Base-by-base conservation (phyloP, 2,329 filamentous ascomycete genomes). In the Ilyonectria mors-panacis region DNA sequence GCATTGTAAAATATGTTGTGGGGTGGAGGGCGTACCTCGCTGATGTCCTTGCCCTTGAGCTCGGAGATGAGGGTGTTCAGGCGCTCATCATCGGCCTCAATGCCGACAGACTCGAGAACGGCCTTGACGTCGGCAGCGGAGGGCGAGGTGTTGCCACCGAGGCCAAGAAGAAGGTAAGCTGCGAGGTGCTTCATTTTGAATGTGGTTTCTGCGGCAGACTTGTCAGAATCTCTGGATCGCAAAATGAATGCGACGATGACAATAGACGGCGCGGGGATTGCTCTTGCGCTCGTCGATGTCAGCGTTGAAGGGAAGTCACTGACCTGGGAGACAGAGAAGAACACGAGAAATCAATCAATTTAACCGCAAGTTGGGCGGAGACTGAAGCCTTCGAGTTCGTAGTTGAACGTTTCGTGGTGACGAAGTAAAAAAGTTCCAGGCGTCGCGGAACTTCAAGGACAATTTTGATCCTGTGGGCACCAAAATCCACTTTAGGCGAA, bases 151-250 rank as follows among this genome's bases (percentile, higher is more conserved):
- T 98, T 98, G 87, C 96, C 96, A 84, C 90, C 95, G 78, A 98
- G 93, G 87, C 88, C 87, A 85, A 98, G 94, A 83, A 99, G 95
- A 82, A 99, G 94, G 91, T 97, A 98, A 84, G 96, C 95, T 84
- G 96, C 96, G 88, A 99, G 93, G 88, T 98, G 92, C 95, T 99
- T 98, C 96, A 99, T 98, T 94, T 92, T 97, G 84, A 79, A 78
- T 74, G 79, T 76, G 68, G 69, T 81, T 84, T 81, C 78, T 81
- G 76, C 75, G 50, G 50, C 54, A 19, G 37, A 54, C 26, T 33
- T 45, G 66, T 77, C 67, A 78, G 68, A 59, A 54, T 28, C 13
- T 51, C 57, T 64, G 21, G 37, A 26, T 35, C 17, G n/a, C 10
- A 35, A 19, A 9, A 37, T 30, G 35, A n/a, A 50, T 44, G 23